Evolutionary conservation across 2,329 filamentous ascomycete species (phyloP), one percentile per base, ranked within the genome.

Genomic region (Herpomyces periplanetae): DNA sequence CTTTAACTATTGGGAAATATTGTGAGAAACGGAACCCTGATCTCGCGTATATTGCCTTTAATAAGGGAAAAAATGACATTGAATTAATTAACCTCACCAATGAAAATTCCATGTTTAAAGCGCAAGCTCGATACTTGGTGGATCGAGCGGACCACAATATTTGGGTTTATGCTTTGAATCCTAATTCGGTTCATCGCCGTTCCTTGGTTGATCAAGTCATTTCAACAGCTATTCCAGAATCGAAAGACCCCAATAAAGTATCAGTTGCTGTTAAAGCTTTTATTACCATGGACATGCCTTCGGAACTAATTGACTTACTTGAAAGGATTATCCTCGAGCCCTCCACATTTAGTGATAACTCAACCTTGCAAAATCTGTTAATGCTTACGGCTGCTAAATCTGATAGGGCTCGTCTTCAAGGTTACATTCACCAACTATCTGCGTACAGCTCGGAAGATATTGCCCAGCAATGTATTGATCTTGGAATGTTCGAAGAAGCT

Each of bases 241-340:
- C 65, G 5, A 71, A 52, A 4, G 75, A 96, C 28, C 80, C 84
- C 2, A 61, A 80, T 33, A 84, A 85, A 45, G 80, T 96, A 13
- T 85, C 69, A 1, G 53, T 88, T 27, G 80, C 80, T 18, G 80
- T 96, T 22, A 64, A 84, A 31, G 62, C 73, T 16, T 85, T 96
- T 48, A 56, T 96, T 20, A 59, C 63, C 27, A 66, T 65, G 22
- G 80, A 96, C 33, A 49, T 96, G 28, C 80, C 80, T 5, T 59
- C 61, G 3, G 80, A 96, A 45, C 52, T 96, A 19, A 91, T 96
- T 31, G 84, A 96, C 39, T 55, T 96, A 14, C 52, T 96, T 8
- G 84, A 96, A 49, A 96, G 91, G 57, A 96, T 96, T 28, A 75
- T 96, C 13, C 47, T 96, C n/a, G 80, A 96, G 47, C 84, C 80